Conservation (phyloP, 495 filamentous ascomycete species). For the Aspergillus ostianus region DNA sequence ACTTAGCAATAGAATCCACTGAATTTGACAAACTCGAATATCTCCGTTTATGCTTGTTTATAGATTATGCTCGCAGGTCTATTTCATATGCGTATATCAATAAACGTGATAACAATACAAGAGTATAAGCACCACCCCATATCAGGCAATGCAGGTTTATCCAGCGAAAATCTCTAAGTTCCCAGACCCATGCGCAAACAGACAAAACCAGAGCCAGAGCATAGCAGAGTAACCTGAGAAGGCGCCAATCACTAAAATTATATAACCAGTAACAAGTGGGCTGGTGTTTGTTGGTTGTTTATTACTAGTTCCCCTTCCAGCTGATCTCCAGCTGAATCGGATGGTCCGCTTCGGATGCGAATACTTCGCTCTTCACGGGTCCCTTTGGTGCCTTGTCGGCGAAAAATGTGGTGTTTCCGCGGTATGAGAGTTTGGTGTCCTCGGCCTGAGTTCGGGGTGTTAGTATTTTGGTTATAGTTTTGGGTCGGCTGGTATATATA, state of each 20-base stretch:
- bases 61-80: background rate
- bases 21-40: background rate
- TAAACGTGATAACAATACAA: background rate
- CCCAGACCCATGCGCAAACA: background rate
- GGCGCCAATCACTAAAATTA: no score
- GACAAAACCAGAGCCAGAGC: no score
- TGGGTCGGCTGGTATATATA: no score
- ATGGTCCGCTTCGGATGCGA: conserved; percentile 33
- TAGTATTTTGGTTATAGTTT: conserved; percentile 6
- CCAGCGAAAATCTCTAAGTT: background rate
- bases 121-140: background rate
- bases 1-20: conserved; percentile 15
- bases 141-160: background rate
- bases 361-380: conserved; percentile 38
- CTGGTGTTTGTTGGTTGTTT: no score
- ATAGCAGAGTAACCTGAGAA: no score
- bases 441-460: conserved; percentile 23
- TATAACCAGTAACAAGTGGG: no score
- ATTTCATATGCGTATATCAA: background rate
- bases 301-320: conserved; percentile 24
- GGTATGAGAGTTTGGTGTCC: conserved; percentile 47
- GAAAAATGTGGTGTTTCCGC: conserved; percentile 53
- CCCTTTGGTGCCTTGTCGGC: conserved; percentile 58
- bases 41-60: no score
- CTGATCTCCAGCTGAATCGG: conserved; percentile 38